Base-by-base conservation (phyloP, 805 yeast species). In the Lipomyces chichibuensis region DNA sequence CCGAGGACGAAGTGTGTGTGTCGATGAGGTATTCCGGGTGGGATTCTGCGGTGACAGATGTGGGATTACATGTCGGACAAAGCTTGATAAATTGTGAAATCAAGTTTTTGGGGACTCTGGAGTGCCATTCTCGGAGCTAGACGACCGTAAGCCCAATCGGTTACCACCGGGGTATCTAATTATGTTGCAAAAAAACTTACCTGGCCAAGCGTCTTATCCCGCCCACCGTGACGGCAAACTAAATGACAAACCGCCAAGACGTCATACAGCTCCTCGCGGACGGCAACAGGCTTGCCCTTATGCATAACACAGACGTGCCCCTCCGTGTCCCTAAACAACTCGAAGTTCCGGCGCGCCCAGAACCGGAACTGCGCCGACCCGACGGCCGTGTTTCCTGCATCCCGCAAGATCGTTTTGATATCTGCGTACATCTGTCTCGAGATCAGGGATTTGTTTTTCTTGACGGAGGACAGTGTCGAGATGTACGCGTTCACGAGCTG, bases 1-100 rank as follows among this genome's bases (percentile, higher is more conserved):
- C 39, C 39, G 39, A 37, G 14, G 39, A 37, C 17, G 39, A 20
- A 3, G 54, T 11, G 37, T 37, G 46, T 13, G 53, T 39, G 58
- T 62, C 63, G 25, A 20, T 14, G 13, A 23, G 49, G 51, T 61
- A 63, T 54, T 68, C 97, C 0, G 88, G 88, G 76, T 90, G 90
- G 6, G 89, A 82, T 55, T 84, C 83, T 55, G 97, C 97, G 0
- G 94, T 90, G 59, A 92, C 88, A 17, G 89, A 83, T 8, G 86
- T 80, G 73, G 94, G 83, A 58, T 64, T 59, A 62, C 71, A 69
- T 4, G 71, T 67, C 25, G 71, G 71, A 27, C 71, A 69, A 25
- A 69, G 59, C 59, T 67, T 67, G 64, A 69, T 56, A 23, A 69
- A 69, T 60, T 67, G 70, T 43, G 71, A 57, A 37, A 69, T 62